Conservation (phyloP, 148 eudicot genomes). For the Salicornia ramosissima region DNA sequence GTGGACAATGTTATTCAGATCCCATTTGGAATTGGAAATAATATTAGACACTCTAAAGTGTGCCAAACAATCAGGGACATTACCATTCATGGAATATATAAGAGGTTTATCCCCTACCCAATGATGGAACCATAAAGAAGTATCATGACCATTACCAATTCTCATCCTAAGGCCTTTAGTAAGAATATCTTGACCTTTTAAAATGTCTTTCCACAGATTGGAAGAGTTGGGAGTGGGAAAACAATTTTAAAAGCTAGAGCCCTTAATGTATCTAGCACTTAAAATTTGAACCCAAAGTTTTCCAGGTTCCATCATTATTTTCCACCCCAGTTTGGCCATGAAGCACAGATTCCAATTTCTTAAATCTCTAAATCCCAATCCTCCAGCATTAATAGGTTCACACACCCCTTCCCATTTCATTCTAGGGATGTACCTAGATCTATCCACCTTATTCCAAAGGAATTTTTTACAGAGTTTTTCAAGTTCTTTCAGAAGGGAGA, state of each 20-base stretch:
- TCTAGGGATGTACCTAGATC: background rate
- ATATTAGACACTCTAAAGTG: background rate
- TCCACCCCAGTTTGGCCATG: background rate
- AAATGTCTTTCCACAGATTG: background rate
- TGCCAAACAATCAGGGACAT: background rate
- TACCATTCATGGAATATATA: background rate
- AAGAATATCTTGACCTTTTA: background rate
- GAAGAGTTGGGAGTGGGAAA: background rate
- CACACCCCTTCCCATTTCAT: background rate
- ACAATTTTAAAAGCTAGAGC: background rate
- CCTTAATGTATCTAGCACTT: background rate
- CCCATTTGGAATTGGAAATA: no score
- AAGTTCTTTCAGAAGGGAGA: background rate
- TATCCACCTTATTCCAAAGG: background rate
- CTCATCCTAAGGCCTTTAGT: background rate
- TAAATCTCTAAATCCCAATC: background rate
- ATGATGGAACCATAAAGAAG: background rate
- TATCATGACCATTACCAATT: background rate
- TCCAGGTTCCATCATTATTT: background rate
- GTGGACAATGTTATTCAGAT: no score
- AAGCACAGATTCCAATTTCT: background rate
- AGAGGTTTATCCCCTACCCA: background rate
- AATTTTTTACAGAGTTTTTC: background rate
- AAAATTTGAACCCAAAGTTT: background rate
- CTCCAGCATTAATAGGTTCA: background rate